Evolutionary conservation across 495 filamentous ascomycete genomes (phyloP).

Genomic region (Hypomontagnella submonticulosa): DNA sequence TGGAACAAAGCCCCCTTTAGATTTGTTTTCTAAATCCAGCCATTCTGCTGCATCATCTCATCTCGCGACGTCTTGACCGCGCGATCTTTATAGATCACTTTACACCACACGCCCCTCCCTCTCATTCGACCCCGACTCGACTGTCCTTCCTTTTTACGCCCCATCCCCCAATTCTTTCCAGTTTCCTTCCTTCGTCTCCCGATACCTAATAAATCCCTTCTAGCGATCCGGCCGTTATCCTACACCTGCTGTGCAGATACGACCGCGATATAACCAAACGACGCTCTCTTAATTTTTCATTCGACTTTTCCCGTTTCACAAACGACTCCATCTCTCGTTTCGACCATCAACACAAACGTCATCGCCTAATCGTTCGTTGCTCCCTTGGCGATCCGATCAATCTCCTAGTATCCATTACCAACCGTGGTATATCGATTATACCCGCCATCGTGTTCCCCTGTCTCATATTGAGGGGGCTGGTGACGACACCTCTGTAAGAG

Average conservation of each 20-base stretch:
- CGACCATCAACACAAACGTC: not conserved
- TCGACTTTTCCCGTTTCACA: conserved; percentile 4
- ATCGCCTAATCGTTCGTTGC: conserved; percentile 9
- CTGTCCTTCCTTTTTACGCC: conserved; percentile 36
- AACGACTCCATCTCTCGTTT: conserved; percentile 16
- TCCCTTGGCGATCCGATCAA: conserved; percentile 10
- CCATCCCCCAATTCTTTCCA: not conserved
- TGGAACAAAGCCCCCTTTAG: conserved; percentile 22
- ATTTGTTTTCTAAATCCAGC: conserved; percentile 15
- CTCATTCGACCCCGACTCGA: conserved; percentile 42
- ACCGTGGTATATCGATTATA: not conserved
- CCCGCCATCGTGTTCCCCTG: not conserved
- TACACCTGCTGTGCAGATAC: conserved; percentile 38
- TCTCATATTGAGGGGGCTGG: not conserved
- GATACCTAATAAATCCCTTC: conserved; percentile 40
- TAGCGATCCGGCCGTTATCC: conserved; percentile 43
- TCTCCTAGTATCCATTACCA: conserved; percentile 4
- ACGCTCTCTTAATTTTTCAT: conserved; percentile 34
- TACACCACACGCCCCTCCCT: conserved; percentile 50
- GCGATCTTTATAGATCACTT: conserved; percentile 47
- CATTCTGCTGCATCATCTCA: conserved; percentile 26
- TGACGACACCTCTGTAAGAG: not conserved
- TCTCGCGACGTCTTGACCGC: conserved; percentile 24
- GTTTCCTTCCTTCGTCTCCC: conserved; percentile 19
- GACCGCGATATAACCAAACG: conserved; percentile 40